These are phyloP conservation scores for Globisporangium megalacanthum DNA, from an alignment of 352 stramenopile genomes.

Conservation along the genomic window DNA sequence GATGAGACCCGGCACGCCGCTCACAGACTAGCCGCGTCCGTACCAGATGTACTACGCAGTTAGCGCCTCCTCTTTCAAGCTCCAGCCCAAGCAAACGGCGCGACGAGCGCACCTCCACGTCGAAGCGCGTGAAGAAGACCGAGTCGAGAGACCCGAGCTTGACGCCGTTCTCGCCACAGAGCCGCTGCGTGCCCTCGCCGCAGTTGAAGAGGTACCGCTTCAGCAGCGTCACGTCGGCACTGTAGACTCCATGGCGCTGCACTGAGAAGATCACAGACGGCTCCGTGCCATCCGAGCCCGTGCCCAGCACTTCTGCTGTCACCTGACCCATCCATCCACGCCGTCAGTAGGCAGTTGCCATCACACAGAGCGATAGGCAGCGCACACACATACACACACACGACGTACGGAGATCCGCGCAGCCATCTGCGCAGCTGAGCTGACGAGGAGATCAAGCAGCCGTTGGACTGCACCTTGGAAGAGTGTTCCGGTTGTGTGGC, in stretches of 20 bases:
- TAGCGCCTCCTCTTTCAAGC: no score
- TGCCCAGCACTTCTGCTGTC: slow-evolving; percentile 53
- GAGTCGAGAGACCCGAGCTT: slow-evolving; percentile 64
- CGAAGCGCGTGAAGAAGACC: slow-evolving; percentile 67
- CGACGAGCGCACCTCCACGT: slow-evolving; percentile 31
- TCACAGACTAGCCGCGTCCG: slow-evolving; percentile 34
- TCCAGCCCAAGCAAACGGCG: background rate
- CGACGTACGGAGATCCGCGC: background rate
- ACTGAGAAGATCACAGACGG: slow-evolving; percentile 62
- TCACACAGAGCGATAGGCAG: background rate
- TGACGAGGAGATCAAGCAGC: background rate
- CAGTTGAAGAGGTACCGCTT: slow-evolving; percentile 73
- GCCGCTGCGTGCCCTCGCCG: slow-evolving; percentile 57
- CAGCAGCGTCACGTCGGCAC: slow-evolving; percentile 47
- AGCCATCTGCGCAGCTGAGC: background rate
- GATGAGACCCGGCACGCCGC: slow-evolving; percentile 56
- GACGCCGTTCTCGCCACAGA: slow-evolving; percentile 63
- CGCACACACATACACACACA: background rate
- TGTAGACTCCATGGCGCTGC: slow-evolving; percentile 62
- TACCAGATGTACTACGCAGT: no score
- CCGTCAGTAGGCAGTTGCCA: no score
- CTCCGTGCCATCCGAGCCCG: slow-evolving; percentile 58
- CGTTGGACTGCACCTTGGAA: no score
- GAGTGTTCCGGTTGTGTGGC: no score
- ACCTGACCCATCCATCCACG: slow-evolving; percentile 17